Base-by-base conservation (phyloP, 2,329 filamentous ascomycete species). In the Exophiala oligosperma region DNA sequence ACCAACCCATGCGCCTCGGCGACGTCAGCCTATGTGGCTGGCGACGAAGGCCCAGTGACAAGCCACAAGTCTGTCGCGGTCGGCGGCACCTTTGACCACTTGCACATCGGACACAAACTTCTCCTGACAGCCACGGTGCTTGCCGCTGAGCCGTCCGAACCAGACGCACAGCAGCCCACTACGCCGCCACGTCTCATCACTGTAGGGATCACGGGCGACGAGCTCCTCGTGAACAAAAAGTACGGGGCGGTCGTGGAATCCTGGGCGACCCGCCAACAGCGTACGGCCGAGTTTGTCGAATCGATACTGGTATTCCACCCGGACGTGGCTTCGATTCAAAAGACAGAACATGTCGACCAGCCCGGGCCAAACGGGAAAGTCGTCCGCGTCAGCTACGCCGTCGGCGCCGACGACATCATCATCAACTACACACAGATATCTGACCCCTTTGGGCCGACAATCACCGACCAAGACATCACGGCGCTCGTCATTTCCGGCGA, bases 71-170 rank as follows among this genome's bases (percentile, higher is more conserved):
- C 84, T 12, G 88, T 95, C 50, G 90, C 88, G 52, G 84, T 97
- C 11, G 94, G 93, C 29, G 94, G 94, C 8, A 99, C 94, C 0
- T 99, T 97, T 74, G 94, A 99, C 72, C 92, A 97, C 74, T 82
- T 99, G 23, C 94, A 99, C 71, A 87, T 90, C 3, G 94, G 94
- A 4, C 94, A 99, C 77, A 99, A 97, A 75, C 81, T 97, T n/a
- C 83, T 99, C 21, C 83, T 99, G 21, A 92, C 92, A n/a, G 92
- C 92, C 61, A 90, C 89, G 0, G 84, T 87, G 0, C 83, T 97
- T 56, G 47, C 81, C 91, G 14, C 80, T 89, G 56, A 83, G 84
- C 58, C 63, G n/a, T 47, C 55, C n/a, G n/a, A 47, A 4, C 29
- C 79, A 83, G 0, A 77, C 8, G 4, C 79, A 0, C 65, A 32